Percentiles rank a stretch among this genome's conserved stretches.
These are phyloP conservation scores for Russula sp. DNA, from an alignment of 768 basidiomycete genomes.

Conservation along the genomic window DNA sequence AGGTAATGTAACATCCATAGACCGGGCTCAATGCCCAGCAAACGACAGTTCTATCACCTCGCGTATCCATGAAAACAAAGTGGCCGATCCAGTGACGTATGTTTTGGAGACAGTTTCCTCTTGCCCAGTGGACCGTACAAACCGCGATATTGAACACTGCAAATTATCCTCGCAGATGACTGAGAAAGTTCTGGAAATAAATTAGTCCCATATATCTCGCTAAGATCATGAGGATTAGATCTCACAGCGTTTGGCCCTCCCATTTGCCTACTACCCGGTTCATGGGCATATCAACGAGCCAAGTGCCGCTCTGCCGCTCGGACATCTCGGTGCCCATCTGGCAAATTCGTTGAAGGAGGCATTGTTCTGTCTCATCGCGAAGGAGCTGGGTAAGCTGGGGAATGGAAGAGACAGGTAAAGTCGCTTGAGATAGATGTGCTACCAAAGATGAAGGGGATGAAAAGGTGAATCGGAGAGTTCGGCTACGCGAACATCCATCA, in stretches of 20 bases:
- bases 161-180: constrained; percentile 16
- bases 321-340: constrained; percentile 59
- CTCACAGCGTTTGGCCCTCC: constrained; percentile 76
- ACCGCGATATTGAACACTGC: constrained; percentile 24
- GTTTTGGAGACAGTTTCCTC: constrained; percentile 18
- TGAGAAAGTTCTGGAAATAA: constrained; percentile 15
- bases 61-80: constrained; percentile 27
- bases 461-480: constrained; percentile 73
- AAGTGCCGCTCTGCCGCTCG: constrained; percentile 52
- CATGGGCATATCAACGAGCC: constrained; percentile 74
- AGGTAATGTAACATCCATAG: neutral
- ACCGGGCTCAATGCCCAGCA: neutral
- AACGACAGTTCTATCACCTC: constrained; percentile 23
- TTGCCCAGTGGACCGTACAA: constrained; percentile 3
- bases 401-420: constrained; percentile 66
- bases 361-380: constrained; percentile 71
- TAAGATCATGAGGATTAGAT: constrained; percentile 26
- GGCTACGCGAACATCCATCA: constrained; percentile 41
- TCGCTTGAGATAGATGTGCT: constrained; percentile 81
- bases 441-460: constrained; percentile 69
- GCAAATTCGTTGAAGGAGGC: constrained; percentile 65
- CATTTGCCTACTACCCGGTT: constrained; percentile 67
- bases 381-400: constrained; percentile 74
- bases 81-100: constrained; percentile 13
- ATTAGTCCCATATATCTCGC: neutral